Evolutionary conservation across 2,329 filamentous ascomycete species (phyloP), one percentile per base, ranked within the genome.

Genomic region (Mycosphaerella sp.): DNA sequence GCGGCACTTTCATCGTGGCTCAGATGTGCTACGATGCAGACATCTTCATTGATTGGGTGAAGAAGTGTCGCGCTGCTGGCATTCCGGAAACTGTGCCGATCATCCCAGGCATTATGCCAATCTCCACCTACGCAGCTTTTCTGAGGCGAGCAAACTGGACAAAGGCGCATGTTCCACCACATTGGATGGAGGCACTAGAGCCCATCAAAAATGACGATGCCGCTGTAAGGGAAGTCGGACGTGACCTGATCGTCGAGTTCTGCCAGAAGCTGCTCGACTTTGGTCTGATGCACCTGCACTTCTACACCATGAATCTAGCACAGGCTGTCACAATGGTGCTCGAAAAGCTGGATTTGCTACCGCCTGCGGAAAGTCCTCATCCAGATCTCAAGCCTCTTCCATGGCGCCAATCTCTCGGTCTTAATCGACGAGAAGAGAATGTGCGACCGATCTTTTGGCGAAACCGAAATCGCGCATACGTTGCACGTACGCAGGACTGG

Each of bases 11-110:
- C 70, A 87, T 98, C 60, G 88, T 98, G 51, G 97, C 93, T 0
- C 93, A 98, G 75, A 98, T 98, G 93, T 97, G 97, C 74, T 98
- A 98, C 76, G 92, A 98, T 67, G 91, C 83, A 47, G 92, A 98
- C 67, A 92, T 93, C 69, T 98, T 98, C 73, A 74, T 97, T 51
- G 81, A 84, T 50, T 98, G 93, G 93, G 87, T 95, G 38, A 78
- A 81, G 62, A 93, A 88, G 69, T 90, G 92, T 55, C 86, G 91
- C 47, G 89, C 85, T 49, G 84, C 83, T 66, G 93, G 93, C 45
- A 92, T 98, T 67, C 66, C 67, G 9, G 66, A 69, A 12, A 84
- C 76, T 26, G 78, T 93, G 32, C 88, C 88, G 12, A 93, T 95
- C 62, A 81, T 95, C 46, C 87, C 87, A 2, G 90, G 89, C 23